A percentile compares a stretch with the other conserved stretches of the same genome.
phyloP scores from a whole-genome alignment of 148 eudicot species.

The Vaccinium macrocarpon region DNA sequence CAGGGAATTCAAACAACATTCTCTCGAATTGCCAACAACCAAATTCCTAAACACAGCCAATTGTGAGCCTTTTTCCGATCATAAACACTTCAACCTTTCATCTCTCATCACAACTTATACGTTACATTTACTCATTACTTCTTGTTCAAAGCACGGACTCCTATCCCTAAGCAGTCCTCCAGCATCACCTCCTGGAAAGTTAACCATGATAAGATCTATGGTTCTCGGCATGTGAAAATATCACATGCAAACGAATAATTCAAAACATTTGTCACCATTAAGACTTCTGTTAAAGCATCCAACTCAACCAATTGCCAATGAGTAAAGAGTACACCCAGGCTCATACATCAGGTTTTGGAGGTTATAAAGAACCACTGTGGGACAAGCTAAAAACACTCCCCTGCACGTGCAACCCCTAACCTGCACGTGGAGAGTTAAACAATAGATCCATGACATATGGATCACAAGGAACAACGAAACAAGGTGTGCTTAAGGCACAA shows the following conservation, averaged over 20 bases:
- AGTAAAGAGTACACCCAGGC: too few relatives aligned
- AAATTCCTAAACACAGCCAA: background rate
- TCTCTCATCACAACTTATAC: background rate
- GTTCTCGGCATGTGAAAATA: background rate
- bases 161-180: background rate
- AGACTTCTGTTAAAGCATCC: background rate
- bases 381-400: too few relatives aligned
- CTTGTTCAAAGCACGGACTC: background rate
- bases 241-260: background rate
- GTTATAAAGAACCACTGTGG: too few relatives aligned
- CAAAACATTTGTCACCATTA: background rate
- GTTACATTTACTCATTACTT: background rate
- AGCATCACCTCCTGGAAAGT: background rate
- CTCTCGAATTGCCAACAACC: background rate
- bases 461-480: too few relatives aligned
- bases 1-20: background rate
- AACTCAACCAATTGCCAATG: too few relatives aligned
- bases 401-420: too few relatives aligned
- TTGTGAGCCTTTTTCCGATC: background rate
- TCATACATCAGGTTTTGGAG: too few relatives aligned
- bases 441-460: too few relatives aligned
- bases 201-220: background rate
- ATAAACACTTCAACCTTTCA: slow-evolving; percentile 2
- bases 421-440: too few relatives aligned
- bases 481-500: too few relatives aligned